Conservation (phyloP, 257 asterid genomes). For the Orobanche coerulescens region DNA sequence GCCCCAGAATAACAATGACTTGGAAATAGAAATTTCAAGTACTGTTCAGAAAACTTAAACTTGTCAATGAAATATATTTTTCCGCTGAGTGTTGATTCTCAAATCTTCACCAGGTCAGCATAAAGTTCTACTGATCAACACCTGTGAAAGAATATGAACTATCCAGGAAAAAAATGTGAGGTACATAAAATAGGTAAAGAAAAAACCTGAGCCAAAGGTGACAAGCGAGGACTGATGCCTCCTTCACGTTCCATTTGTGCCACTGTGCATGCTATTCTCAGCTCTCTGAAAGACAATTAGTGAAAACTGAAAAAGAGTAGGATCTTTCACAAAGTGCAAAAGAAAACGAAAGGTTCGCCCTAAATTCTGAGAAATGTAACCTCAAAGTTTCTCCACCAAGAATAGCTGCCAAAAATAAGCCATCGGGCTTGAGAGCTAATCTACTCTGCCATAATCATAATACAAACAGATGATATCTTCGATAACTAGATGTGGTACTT, state of each 20-base stretch:
- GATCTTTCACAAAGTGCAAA: conserved; percentile 7
- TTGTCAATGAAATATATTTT: neutral
- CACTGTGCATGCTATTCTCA: conserved; percentile 87
- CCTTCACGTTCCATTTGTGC: conserved; percentile 99
- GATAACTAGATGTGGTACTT: neutral
- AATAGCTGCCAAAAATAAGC: conserved; percentile 88
- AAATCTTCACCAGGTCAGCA: neutral
- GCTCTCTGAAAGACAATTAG: conserved; percentile 51
- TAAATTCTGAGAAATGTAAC: conserved; percentile 27
- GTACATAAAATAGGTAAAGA: conserved; percentile 4
- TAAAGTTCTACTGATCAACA: neutral
- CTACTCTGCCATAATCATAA: conserved; percentile 56
- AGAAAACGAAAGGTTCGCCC: conserved; percentile 6
- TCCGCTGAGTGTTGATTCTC: neutral
- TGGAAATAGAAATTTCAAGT: neutral
- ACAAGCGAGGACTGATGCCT: conserved; percentile 88
- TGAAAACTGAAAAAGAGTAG: neutral
- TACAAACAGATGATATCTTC: conserved; percentile 7
- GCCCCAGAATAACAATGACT: neutral
- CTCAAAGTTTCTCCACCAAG: conserved; percentile 95
- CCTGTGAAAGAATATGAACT: neutral
- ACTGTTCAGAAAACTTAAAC: neutral
- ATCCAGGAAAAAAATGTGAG: conserved; percentile 3
- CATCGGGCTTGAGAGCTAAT: conserved; percentile 93
- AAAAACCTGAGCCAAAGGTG: conserved; percentile 91